Evolutionary conservation across 225 moss, liverwort and hornwort species (phyloP).

Genomic region (Thuidium tamariscinum): DNA sequence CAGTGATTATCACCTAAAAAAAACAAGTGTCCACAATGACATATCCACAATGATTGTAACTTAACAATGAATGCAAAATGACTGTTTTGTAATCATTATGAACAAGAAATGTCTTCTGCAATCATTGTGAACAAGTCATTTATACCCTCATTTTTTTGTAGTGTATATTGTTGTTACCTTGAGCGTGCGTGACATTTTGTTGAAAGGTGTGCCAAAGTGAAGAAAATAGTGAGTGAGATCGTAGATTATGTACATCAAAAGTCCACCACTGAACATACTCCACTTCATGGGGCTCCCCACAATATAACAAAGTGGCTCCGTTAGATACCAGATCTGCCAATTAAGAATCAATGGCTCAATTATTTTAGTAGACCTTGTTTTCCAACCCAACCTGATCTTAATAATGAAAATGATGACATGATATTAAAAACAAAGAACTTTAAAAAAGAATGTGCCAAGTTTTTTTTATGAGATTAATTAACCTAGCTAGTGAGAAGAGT

Average conservation of each 20-base stretch:
- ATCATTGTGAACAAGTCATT: too few relatives aligned
- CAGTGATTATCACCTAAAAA: too few relatives aligned
- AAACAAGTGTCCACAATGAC: too few relatives aligned
- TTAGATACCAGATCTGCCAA: conserved; percentile 36
- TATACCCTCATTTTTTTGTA: too few relatives aligned
- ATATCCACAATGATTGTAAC: too few relatives aligned
- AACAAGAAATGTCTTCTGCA: too few relatives aligned
- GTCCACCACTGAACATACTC: conserved; percentile 42
- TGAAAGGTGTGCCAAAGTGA: conserved; percentile 60
- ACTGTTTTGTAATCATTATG: too few relatives aligned
- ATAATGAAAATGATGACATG: background rate
- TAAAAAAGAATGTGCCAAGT: background rate
- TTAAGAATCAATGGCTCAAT: background rate
- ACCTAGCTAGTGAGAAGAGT: too few relatives aligned
- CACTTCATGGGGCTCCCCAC: conserved; percentile 15
- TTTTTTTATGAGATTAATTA: background rate
- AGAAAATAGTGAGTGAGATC: conserved; percentile 83
- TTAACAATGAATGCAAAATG: too few relatives aligned
- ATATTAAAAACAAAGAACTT: background rate
- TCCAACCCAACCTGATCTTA: background rate
- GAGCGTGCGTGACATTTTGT: conserved; percentile 19
- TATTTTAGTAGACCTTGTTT: background rate
- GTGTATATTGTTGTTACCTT: too few relatives aligned
- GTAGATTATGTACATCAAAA: conserved; percentile 65
- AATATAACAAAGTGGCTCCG: conserved; percentile 21